Evolutionary conservation across 2,329 filamentous ascomycete species (phyloP).

Genomic region (Penicillium sp.): DNA sequence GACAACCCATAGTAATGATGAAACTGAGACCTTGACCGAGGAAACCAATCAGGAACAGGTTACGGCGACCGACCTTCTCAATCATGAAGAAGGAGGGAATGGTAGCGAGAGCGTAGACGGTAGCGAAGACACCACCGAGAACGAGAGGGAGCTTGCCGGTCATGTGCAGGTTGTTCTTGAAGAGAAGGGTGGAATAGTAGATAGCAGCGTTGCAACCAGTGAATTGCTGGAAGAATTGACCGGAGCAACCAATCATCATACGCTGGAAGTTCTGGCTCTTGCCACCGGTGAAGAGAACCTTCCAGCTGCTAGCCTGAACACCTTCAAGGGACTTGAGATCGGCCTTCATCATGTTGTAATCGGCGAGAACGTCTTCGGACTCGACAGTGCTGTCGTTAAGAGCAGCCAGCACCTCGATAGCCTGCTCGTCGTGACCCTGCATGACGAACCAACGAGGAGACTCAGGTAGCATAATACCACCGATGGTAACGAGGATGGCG

Average conservation of each 20-base stretch:
- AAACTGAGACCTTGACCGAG: constrained; percentile 36
- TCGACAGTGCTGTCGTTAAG: constrained; percentile 46
- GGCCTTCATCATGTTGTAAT: constrained; percentile 47
- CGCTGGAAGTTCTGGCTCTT: constrained; percentile 34
- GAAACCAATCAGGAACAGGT: constrained; percentile 36
- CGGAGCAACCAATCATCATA: constrained; percentile 30
- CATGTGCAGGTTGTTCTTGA: constrained; percentile 40
- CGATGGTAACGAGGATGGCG: constrained; percentile 27
- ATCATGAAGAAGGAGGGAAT: constrained; percentile 33
- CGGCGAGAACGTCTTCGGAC: constrained; percentile 27
- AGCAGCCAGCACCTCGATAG: constrained; percentile 49
- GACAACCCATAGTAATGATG: constrained; percentile 34
- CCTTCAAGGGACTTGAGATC: constrained; percentile 43
- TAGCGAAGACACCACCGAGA: constrained; percentile 29
- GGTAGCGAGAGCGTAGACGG: constrained; percentile 27
- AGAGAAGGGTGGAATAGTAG: constrained; percentile 48
- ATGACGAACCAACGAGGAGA: constrained; percentile 57
- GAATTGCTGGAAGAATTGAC: constrained; percentile 45
- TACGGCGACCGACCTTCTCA: constrained; percentile 43
- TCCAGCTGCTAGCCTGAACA: constrained; percentile 24
- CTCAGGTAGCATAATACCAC: constrained; percentile 47
- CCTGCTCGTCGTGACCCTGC: constrained; percentile 51
- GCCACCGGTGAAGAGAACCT: constrained; percentile 26
- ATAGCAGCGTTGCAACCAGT: constrained; percentile 49
- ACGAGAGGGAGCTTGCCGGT: constrained; percentile 20